Conservation (phyloP, 2,329 filamentous ascomycete genomes). For the Hyphodiscus sp. region DNA sequence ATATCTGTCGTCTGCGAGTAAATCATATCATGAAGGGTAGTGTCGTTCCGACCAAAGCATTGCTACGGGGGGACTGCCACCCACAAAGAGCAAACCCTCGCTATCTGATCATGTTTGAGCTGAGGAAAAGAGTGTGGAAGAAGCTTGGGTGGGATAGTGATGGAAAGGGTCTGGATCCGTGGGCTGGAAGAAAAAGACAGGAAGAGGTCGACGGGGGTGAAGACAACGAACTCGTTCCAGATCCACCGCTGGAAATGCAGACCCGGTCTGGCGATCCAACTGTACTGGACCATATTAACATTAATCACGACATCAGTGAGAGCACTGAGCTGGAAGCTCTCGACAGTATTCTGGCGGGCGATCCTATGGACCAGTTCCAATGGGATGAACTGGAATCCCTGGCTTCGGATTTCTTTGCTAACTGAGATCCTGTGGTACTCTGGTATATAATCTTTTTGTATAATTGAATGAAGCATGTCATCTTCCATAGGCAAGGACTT, state of each 20-base stretch:
- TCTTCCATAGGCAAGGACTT: too few species aligned
- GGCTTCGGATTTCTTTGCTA: too few species aligned
- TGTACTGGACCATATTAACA: neutral
- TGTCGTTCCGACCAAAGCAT: neutral
- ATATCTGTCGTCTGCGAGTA: neutral
- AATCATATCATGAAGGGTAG: too few species aligned
- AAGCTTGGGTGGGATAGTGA: conserved; percentile 1
- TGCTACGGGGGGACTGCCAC: neutral
- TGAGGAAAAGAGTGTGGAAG: conserved; percentile 4
- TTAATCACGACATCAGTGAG: neutral
- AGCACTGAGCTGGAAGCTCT: neutral
- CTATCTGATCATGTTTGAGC: conserved; percentile 2
- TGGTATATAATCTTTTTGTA: too few species aligned
- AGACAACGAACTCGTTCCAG: neutral
- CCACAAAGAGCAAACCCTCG: neutral
- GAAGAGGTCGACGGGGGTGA: neutral
- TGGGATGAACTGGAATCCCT: conserved; percentile 1
- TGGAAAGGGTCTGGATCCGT: conserved; percentile 2
- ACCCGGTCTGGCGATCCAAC: neutral
- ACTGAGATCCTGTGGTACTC: too few species aligned
- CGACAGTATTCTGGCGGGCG: neutral
- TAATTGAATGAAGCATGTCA: too few species aligned
- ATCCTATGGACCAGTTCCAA: conserved; percentile 4
- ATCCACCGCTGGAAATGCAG: too few species aligned
- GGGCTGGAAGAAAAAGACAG: neutral